Evolutionary conservation across 2,329 filamentous ascomycete species (phyloP).

Genomic region (Pezicula carpinea): DNA sequence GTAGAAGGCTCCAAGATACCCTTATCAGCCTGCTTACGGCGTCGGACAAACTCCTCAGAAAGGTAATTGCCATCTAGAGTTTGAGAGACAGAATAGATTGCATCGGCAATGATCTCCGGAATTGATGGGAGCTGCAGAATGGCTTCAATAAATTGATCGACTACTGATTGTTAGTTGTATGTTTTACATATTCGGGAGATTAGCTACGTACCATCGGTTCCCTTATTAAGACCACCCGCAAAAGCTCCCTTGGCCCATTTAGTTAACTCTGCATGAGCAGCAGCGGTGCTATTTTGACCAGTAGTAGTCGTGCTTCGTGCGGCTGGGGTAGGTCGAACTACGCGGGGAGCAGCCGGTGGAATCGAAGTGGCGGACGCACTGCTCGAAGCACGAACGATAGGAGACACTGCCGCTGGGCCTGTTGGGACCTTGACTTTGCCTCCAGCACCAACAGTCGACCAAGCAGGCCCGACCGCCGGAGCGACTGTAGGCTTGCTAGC

Average conservation of each 20-base stretch:
- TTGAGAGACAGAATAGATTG: constrained; percentile 79
- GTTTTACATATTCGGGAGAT: neutral
- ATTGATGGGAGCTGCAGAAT: constrained; percentile 75
- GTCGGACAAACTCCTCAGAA: constrained; percentile 88
- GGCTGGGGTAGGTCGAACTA: constrained; percentile 49
- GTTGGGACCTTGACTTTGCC: constrained; percentile 82
- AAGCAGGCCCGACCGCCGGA: constrained; percentile 55
- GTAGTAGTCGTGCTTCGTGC: constrained; percentile 42
- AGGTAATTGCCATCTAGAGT: constrained; percentile 93
- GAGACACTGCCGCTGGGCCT: constrained; percentile 44
- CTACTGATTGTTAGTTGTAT: constrained; percentile 30
- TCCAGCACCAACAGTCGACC: constrained; percentile 92
- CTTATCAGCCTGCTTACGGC: constrained; percentile 89
- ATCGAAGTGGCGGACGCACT: constrained; percentile 19
- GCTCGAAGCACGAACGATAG: constrained; percentile 37
- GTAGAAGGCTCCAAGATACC: constrained; percentile 70
- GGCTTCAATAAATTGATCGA: constrained; percentile 71
- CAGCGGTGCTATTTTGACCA: constrained; percentile 25
- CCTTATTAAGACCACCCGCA: constrained; percentile 64
- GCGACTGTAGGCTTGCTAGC: constrained; percentile 64
- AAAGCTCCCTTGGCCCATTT: constrained; percentile 87
- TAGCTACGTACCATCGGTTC: constrained; percentile 56
- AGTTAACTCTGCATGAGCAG: constrained; percentile 83
- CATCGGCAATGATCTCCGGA: constrained; percentile 78
- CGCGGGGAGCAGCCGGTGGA: constrained; percentile 22